Conservation (phyloP, 176 grass and related monocot species). For the Oryza nivara region DNA sequence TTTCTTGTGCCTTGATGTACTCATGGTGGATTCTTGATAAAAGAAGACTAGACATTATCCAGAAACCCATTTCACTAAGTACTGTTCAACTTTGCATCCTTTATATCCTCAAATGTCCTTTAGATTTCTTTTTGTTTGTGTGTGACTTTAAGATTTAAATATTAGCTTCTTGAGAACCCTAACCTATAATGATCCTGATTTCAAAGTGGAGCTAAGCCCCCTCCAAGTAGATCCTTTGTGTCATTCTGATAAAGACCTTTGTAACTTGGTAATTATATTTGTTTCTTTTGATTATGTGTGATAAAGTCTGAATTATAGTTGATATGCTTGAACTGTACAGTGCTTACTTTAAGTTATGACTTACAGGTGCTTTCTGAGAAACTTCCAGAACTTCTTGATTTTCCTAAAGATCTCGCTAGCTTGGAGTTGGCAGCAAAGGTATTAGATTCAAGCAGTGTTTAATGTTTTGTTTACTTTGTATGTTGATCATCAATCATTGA, state of each 20-base stretch:
- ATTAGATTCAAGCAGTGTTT: constrained; percentile 21
- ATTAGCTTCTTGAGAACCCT: constrained; percentile 18
- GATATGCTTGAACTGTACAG: constrained; percentile 19
- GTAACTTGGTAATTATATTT: constrained; percentile 15
- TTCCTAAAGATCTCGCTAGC: constrained; percentile 84
- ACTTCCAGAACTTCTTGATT: constrained; percentile 96
- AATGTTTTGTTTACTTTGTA: constrained; percentile 19
- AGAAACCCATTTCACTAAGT: neutral
- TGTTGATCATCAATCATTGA: constrained; percentile 21
- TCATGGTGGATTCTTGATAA: neutral
- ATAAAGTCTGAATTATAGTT: constrained; percentile 7
- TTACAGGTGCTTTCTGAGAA: constrained; percentile 91
- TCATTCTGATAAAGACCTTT: constrained; percentile 4
- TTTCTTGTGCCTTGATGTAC: constrained; percentile 11
- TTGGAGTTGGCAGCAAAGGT: constrained; percentile 94
- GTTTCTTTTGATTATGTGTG: neutral
- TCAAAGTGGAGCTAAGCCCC: neutral
- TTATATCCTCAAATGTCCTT: neutral
- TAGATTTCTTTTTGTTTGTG: constrained; percentile 17
- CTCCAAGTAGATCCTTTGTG: neutral
- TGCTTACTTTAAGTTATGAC: constrained; percentile 32
- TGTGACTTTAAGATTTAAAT: constrained; percentile 13
- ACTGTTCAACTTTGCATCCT: constrained; percentile 21
- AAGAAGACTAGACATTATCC: neutral
- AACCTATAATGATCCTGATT: neutral